Conservation (phyloP, 208 protist genomes). For the Acanthamoeba royreba region DNA sequence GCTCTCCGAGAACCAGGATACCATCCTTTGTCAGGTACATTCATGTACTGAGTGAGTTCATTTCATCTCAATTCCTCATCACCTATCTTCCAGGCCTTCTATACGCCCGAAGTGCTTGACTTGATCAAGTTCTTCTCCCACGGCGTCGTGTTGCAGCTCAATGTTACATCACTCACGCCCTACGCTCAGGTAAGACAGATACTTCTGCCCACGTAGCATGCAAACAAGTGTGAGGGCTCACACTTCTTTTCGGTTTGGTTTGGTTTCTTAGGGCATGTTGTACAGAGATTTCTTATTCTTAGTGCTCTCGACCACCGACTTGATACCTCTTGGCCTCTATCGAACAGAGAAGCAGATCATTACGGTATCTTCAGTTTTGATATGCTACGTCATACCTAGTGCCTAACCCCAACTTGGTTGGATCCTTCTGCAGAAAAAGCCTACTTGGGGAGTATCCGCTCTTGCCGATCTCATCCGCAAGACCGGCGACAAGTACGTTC, state of each 20-base stretch:
- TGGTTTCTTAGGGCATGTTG: constrained; percentile 2
- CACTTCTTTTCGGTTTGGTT: no score
- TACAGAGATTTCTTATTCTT: neutral
- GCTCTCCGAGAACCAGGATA: neutral
- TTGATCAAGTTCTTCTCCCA: neutral
- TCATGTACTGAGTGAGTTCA: neutral
- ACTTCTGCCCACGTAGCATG: neutral
- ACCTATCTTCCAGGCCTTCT: neutral
- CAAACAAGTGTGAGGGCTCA: neutral
- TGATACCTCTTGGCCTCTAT: neutral
- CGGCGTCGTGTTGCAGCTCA: neutral
- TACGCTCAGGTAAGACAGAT: neutral
- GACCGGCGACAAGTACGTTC: neutral
- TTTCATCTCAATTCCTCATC: neutral
- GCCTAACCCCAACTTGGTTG: neutral
- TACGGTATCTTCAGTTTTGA: neutral
- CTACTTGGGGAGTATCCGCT: neutral
- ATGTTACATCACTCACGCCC: neutral
- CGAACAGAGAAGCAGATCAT: neutral
- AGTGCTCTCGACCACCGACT: neutral
- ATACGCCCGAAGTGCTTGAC: neutral
- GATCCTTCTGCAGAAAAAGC: neutral
- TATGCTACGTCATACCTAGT: no score
- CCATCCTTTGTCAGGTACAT: neutral
- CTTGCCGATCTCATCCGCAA: neutral